Evolutionary conservation across 129 eudicot species (phyloP).

Genomic region (Centella asiatica): DNA sequence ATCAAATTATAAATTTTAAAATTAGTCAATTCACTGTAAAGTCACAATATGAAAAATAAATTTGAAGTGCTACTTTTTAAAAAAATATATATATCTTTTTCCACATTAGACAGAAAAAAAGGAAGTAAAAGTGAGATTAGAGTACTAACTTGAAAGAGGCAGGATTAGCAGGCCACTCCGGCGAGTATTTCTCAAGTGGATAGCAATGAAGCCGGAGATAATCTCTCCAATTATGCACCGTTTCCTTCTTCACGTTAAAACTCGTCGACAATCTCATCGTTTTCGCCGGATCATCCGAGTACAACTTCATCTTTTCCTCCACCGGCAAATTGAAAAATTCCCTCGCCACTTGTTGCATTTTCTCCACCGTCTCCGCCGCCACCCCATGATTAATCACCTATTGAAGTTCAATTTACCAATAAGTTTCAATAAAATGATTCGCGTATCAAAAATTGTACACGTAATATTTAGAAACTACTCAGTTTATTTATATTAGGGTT

Average conservation of each 20-base stretch:
- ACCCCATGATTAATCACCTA: conserved; percentile 89
- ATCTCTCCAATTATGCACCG: conserved; percentile 86
- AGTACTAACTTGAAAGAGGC: conserved; percentile 57
- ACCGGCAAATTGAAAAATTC: conserved; percentile 67
- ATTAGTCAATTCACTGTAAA: no score
- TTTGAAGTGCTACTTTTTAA: no score
- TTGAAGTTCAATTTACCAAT: no score
- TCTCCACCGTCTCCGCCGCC: conserved; percentile 31
- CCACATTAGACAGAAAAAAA: neutral
- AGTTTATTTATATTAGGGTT: no score
- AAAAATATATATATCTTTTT: no score
- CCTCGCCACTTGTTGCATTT: conserved; percentile 46
- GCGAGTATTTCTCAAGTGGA: conserved; percentile 58
- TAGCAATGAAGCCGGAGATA: conserved; percentile 84
- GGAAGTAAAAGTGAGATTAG: neutral
- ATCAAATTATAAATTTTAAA: no score
- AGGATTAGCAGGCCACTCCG: conserved; percentile 84
- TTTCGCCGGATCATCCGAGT: conserved; percentile 72
- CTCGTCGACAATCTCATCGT: conserved; percentile 81
- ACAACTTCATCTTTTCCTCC: conserved; percentile 82
- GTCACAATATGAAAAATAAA: no score
- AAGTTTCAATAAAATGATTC: no score
- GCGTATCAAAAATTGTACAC: no score
- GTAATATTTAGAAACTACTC: no score
- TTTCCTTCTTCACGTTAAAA: conserved; percentile 66